Percentiles rank a stretch among this genome's conserved stretches.
phyloP scores from a whole-genome alignment of 805 yeast species.

The Hanseniaspora hatyaiensis region DNA sequence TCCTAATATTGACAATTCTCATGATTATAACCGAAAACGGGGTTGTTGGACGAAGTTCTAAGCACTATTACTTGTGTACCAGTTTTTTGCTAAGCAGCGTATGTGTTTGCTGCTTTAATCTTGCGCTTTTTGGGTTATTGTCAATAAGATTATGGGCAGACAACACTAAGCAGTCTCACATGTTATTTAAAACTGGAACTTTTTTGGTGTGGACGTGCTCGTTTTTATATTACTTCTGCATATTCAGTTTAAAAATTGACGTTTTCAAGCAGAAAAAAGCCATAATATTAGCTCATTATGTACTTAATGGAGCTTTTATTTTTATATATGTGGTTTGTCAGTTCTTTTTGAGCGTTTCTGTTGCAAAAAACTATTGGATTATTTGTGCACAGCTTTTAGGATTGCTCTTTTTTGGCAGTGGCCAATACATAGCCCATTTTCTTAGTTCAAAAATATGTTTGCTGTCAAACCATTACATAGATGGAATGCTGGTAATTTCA shows the following conservation, averaged over 20 bases:
- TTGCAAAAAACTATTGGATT: slow-evolving; percentile 76
- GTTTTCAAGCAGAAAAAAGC: slow-evolving; percentile 31
- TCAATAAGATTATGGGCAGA: slow-evolving; percentile 93
- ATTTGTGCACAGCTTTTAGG: slow-evolving; percentile 71
- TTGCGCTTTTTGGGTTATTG: slow-evolving; percentile 62
- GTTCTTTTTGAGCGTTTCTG: slow-evolving; percentile 49
- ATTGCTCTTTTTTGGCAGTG: slow-evolving; percentile 59
- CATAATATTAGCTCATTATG: slow-evolving; percentile 55
- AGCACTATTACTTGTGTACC: slow-evolving; percentile 68
- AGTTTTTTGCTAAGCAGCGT: slow-evolving; percentile 67
- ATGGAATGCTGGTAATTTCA: slow-evolving; percentile 78
- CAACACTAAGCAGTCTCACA: slow-evolving; percentile 60
- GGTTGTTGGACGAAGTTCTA: slow-evolving; percentile 75
- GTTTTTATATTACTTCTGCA: slow-evolving; percentile 51
- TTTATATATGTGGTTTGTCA: slow-evolving; percentile 56
- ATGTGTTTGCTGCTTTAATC: slow-evolving; percentile 56
- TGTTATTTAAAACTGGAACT: slow-evolving; percentile 43
- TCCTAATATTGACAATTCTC: slow-evolving; percentile 46
- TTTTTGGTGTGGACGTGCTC: slow-evolving; percentile 46
- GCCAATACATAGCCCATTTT: slow-evolving; percentile 68
- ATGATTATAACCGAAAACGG: slow-evolving; percentile 82
- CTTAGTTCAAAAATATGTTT: slow-evolving; percentile 57
- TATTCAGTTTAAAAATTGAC: slow-evolving; percentile 44
- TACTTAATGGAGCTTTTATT: slow-evolving; percentile 58
- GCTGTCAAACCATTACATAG: slow-evolving; percentile 71